Evolutionary conservation across 192 early-diverging fungal genomes (phyloP), one percentile per base, ranked within the genome.

Genomic region (Podila verticillata): DNA sequence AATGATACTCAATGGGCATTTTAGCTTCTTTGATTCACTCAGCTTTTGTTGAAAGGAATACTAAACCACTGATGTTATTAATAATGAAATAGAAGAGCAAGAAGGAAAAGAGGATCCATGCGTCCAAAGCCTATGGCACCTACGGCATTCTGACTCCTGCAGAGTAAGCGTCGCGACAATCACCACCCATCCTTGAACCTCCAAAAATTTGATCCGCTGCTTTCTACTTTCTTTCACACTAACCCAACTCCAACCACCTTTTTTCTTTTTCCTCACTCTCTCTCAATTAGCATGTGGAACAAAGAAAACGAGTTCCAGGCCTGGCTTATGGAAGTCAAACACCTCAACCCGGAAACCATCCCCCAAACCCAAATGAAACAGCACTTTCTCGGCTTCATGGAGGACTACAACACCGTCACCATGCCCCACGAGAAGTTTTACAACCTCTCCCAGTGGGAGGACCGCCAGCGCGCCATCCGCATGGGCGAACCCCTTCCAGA

Each of bases 391-490:
- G 84, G 84, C 20, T 90, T 88, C 67, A 88, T 90, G 85, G 89
- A 90, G 71, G 89, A 90, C 62, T 90, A 84, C 66, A 90, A 90
- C 39, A 90, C 89, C 5, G 89, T 86, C 12, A 90, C 89, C 0
- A 86, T 90, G 84, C 84, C 89, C 7, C 89, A 90, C 74, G 85
- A 87, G 69, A 89, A 89, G 73, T 90, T 83, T 44, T 89, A 89
- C 59, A 72, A 87, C 31, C n/a, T 89, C 4, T 19, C 57, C 17
- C 75, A 88, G 75, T 87, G 87, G 85, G 88, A 89, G 51, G 68
- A 67, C 17, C 73, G 79, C 20, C 87, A 88, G 47, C 66, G 71
- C 7, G 81, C 84, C 0, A 73, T 86, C 19, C 81, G 87, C 5
- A 85, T 84, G 84, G 86, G 86, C 17, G 83, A 85, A 58, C 68